phyloP scores from a whole-genome alignment of 2,329 filamentous ascomycete species.

The Sclerotinia nivalis region DNA sequence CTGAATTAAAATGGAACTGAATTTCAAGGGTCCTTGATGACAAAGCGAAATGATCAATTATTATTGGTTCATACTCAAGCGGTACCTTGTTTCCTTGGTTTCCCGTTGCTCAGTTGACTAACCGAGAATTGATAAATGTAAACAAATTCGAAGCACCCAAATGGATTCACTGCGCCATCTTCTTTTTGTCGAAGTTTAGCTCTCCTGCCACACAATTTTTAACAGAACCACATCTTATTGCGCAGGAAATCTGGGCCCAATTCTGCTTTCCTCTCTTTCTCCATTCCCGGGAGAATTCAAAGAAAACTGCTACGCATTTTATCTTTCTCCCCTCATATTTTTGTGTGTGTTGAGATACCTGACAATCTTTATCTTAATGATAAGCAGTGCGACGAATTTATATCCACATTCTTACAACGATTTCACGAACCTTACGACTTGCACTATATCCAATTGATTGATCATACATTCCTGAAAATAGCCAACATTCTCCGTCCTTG shows the following conservation, averaged over 20 bases:
- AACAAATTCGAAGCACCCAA: conserved; percentile 11
- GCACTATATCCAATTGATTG: neutral
- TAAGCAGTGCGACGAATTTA: conserved; percentile 19
- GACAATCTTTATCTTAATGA: conserved; percentile 20
- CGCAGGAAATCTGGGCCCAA: conserved; percentile 18
- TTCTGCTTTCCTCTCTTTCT: neutral
- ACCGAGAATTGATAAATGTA: conserved; percentile 11
- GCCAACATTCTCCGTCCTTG: conserved; percentile 30
- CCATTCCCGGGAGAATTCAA: conserved; percentile 11
- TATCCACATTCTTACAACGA: conserved; percentile 21
- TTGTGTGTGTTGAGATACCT: conserved; percentile 18
- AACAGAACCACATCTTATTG: conserved; percentile 12
- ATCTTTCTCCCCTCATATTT: conserved; percentile 7
- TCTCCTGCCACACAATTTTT: conserved; percentile 23
- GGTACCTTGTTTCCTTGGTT: neutral
- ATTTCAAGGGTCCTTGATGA: neutral
- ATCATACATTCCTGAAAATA: conserved; percentile 10
- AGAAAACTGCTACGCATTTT: conserved; percentile 16
- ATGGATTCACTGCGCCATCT: conserved; percentile 22
- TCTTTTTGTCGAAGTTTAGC: conserved; percentile 21
- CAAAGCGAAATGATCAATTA: accelerated
- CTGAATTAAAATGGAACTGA: neutral
- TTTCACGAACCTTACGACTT: conserved; percentile 12
- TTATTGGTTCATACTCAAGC: neutral
- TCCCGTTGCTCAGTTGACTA: conserved; percentile 11